Conservation (phyloP, 371 early-diverging fungal species). For the Vairimorpha apis region DNA sequence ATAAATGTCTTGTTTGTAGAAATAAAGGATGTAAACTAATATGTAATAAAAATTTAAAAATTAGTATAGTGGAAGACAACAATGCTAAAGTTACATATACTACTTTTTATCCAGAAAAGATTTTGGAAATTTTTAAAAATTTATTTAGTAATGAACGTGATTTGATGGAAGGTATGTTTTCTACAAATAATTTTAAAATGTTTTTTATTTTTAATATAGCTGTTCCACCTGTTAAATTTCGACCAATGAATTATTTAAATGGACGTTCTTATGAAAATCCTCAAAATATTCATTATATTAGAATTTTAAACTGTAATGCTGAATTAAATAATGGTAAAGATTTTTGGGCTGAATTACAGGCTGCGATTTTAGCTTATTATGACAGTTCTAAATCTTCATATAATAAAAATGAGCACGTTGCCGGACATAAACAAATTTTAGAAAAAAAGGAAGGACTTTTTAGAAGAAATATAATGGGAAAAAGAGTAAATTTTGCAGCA, state of each 20-base stretch:
- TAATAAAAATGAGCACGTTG: not conserved
- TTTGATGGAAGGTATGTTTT: constrained; percentile 34
- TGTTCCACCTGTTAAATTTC: constrained; percentile 75
- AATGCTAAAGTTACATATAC: not conserved
- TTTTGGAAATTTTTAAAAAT: constrained; percentile 31
- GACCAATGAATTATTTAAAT: constrained; percentile 79
- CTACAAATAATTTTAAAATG: constrained; percentile 62
- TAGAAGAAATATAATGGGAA: constrained; percentile 99
- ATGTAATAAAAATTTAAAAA: constrained; percentile 17
- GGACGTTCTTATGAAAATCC: constrained; percentile 83
- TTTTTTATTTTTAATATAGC: constrained; percentile 87
- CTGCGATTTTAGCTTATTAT: constrained; percentile 62
- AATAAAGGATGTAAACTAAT: constrained; percentile 25
- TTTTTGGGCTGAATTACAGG: constrained; percentile 44
- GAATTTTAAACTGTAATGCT: constrained; percentile 73
- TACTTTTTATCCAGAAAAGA: constrained; percentile 18
- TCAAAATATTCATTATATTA: constrained; percentile 75
- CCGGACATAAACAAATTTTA: constrained; percentile 76
- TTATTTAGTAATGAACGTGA: constrained; percentile 38
- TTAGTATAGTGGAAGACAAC: not conserved
- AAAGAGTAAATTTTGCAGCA: constrained; percentile 98
- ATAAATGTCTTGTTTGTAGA: constrained; percentile 51
- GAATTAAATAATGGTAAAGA: constrained; percentile 61
- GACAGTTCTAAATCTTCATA: constrained; percentile 69
- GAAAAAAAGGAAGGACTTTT: constrained; percentile 99